phyloP scores from a whole-genome alignment of 2,329 filamentous ascomycete genomes.

The Penicillium sp. region DNA sequence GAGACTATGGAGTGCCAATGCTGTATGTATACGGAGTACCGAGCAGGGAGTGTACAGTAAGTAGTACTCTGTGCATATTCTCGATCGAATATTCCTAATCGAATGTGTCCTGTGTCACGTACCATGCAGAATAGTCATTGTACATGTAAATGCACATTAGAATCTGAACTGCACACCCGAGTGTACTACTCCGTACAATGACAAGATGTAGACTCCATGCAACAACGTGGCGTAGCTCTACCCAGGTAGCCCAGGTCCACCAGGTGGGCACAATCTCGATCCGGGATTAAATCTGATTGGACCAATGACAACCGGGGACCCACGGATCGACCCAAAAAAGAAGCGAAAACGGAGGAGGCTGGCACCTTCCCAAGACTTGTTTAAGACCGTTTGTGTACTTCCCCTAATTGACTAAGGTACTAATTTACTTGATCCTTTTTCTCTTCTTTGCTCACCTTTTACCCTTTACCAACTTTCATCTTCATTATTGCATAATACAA shows the following conservation, averaged over 20 bases:
- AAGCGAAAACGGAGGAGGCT: conserved; percentile 19
- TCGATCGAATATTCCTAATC: neutral
- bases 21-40: no score
- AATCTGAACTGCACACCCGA: neutral
- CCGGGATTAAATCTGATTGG: conserved; percentile 2
- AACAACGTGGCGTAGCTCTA: conserved; percentile 1
- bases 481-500: conserved; percentile 3
- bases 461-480: neutral
- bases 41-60: neutral
- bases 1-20: no score
- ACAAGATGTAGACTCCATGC: neutral
- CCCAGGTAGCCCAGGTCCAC: neutral
- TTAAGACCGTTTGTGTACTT: conserved; percentile 3
- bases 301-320: conserved; percentile 7
- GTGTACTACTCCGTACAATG: neutral
- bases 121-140: neutral
- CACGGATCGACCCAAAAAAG: conserved; percentile 12
- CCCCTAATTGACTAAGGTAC: neutral
- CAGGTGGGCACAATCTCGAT: neutral
- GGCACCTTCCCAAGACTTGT: conserved; percentile 10
- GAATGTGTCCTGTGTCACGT: neutral
- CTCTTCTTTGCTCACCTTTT: neutral
- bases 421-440: neutral
- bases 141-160: neutral
- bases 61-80: neutral